Evolutionary conservation across 768 basidiomycete species (phyloP).

Genomic region (Hericium rajendrae): DNA sequence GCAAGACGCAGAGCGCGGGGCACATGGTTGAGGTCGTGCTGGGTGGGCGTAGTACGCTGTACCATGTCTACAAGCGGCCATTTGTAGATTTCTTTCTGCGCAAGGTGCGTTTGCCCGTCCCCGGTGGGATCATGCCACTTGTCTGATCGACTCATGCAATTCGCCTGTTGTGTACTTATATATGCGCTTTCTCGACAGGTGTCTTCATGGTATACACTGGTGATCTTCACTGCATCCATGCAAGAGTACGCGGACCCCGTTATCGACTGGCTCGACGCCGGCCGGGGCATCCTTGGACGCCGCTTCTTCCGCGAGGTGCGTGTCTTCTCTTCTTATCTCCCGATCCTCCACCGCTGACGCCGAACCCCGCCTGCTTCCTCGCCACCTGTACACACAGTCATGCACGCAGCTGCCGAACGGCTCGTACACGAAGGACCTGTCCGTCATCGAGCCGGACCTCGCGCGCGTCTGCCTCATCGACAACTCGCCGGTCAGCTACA

Average conservation of each 20-base stretch:
- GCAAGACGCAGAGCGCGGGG: slow-evolving; percentile 56
- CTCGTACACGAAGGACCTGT: slow-evolving; percentile 88
- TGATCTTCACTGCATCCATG: slow-evolving; percentile 98
- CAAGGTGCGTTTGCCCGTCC: slow-evolving; percentile 42
- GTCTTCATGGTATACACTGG: slow-evolving; percentile 95
- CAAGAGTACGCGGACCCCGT: slow-evolving; percentile 99
- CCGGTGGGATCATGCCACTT: background rate
- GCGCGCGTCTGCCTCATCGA: slow-evolving; percentile 92
- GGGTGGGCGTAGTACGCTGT: slow-evolving; percentile 80
- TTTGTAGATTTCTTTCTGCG: slow-evolving; percentile 93
- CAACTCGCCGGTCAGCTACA: slow-evolving; percentile 92
- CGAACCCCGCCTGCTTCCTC: background rate
- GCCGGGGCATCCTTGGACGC: slow-evolving; percentile 80
- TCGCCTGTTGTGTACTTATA: background rate
- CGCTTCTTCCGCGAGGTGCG: slow-evolving; percentile 88
- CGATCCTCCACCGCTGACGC: background rate
- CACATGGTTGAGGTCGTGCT: slow-evolving; percentile 92
- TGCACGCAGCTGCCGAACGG: slow-evolving; percentile 91
- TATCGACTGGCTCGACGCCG: slow-evolving; percentile 97
- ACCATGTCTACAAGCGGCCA: slow-evolving; percentile 97
- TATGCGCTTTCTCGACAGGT: slow-evolving; percentile 45
- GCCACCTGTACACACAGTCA: slow-evolving; percentile 39
- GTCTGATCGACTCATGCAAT: too few species aligned
- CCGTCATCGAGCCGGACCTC: slow-evolving; percentile 82
- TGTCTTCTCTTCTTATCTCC: slow-evolving; percentile 11